Evolutionary conservation across 305 asterid species (phyloP).

Genomic region (Euphrasia arctica): DNA sequence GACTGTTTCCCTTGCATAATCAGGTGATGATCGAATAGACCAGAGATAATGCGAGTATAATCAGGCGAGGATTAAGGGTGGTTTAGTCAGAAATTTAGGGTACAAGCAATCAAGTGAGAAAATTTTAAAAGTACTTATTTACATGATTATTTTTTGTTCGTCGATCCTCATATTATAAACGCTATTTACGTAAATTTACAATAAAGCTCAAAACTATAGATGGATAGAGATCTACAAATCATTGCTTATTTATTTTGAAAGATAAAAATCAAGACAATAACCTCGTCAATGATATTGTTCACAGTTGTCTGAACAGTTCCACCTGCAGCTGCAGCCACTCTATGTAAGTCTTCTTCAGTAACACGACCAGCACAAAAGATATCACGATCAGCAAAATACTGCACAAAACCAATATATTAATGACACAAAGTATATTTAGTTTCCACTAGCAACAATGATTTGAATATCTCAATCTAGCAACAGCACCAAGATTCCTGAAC

Average conservation of each 20-base stretch:
- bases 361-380: constrained; percentile 66
- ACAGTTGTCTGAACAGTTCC: constrained; percentile 93
- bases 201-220: not conserved
- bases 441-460: constrained; percentile 8
- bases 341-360: constrained; percentile 48
- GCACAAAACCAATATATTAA: constrained; percentile 26
- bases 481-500: constrained; percentile 1
- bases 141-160: too few relatives aligned
- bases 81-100: too few relatives aligned
- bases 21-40: too few relatives aligned
- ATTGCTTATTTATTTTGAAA: not conserved
- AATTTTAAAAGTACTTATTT: too few relatives aligned
- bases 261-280: constrained; percentile 23
- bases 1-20: too few relatives aligned
- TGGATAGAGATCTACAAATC: not conserved
- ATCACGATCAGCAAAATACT: constrained; percentile 95
- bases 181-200: not conserved
- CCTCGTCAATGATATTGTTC: constrained; percentile 83
- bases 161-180: too few relatives aligned
- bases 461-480: not conserved
- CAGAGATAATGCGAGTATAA: too few relatives aligned
- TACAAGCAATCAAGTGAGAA: too few relatives aligned
- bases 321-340: constrained; percentile 68
- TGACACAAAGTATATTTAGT: not conserved
- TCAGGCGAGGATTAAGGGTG: too few relatives aligned